phyloP scores from a whole-genome alignment of 495 filamentous ascomycete species.

The Lindgomyces ingoldianus region DNA sequence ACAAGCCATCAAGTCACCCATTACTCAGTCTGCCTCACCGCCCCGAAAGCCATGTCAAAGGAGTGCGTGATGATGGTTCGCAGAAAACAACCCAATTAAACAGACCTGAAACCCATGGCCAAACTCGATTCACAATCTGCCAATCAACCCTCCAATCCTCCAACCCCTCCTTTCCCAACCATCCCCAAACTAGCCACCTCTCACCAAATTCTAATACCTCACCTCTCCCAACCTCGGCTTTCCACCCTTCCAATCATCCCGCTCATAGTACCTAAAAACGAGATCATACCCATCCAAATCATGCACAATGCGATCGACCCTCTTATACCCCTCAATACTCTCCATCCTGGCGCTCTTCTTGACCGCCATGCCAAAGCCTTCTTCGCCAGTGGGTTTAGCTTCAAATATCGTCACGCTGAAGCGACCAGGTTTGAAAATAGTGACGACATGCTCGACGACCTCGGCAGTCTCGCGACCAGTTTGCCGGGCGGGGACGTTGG shows the following conservation, averaged over 20 bases:
- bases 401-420: slow-evolving; percentile 99
- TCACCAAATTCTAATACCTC: slow-evolving; percentile 27
- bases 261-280: slow-evolving; percentile 95
- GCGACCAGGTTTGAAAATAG: slow-evolving; percentile 92
- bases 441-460: slow-evolving; percentile 88
- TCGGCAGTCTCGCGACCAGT: slow-evolving; percentile 85
- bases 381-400: slow-evolving; percentile 63
- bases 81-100: no score
- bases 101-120: no score
- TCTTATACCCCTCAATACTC: slow-evolving; percentile 78
- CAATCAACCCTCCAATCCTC: no score
- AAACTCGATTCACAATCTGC: no score
- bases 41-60: no score
- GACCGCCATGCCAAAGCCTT: slow-evolving; percentile 44
- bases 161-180: no score
- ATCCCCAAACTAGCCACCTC: no score
- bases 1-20: no score
- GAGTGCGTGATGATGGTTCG: no score
- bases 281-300: slow-evolving; percentile 97
- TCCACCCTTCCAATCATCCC: slow-evolving; percentile 84
- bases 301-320: slow-evolving; percentile 93
- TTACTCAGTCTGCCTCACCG: no score
- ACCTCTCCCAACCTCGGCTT: slow-evolving; percentile 71
- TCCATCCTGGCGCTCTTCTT: slow-evolving; percentile 73
- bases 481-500: slow-evolving; percentile 91